These are phyloP conservation scores for Vaccinium myrtillus DNA, from an alignment of 148 eudicot species.

Conservation along the genomic window DNA sequence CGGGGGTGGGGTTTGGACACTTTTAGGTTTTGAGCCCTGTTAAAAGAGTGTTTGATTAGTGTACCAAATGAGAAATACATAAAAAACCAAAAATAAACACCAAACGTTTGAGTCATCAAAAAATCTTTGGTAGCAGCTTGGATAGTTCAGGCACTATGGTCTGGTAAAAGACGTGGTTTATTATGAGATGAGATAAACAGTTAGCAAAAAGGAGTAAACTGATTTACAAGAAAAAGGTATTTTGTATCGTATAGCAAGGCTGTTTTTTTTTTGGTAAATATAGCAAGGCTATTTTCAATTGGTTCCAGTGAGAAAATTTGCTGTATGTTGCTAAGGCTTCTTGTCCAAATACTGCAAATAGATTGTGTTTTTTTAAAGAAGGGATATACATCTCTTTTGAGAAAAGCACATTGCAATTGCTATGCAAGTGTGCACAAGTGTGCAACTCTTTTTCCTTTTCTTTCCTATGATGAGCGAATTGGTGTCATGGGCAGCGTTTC, in stretches of 20 bases:
- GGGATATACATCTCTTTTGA: background rate
- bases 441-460: background rate
- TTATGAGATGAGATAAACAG: background rate
- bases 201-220: conserved; percentile 1
- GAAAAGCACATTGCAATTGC: background rate
- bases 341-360: background rate
- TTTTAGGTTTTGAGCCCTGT: background rate
- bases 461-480: background rate
- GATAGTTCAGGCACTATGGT: background rate
- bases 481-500: background rate
- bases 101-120: background rate
- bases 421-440: background rate
- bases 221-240: background rate
- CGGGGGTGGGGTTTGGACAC: background rate
- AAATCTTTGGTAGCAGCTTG: conserved; percentile 8
- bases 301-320: background rate
- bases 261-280: too few species aligned
- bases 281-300: background rate
- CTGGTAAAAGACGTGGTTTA: background rate
- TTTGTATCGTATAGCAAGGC: background rate
- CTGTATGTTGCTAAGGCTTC: background rate
- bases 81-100: background rate
- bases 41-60: background rate
- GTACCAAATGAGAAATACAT: background rate
- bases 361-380: background rate